Base-by-base conservation (phyloP, 2,329 filamentous ascomycete genomes). In the Aspergillaceae sp. region DNA sequence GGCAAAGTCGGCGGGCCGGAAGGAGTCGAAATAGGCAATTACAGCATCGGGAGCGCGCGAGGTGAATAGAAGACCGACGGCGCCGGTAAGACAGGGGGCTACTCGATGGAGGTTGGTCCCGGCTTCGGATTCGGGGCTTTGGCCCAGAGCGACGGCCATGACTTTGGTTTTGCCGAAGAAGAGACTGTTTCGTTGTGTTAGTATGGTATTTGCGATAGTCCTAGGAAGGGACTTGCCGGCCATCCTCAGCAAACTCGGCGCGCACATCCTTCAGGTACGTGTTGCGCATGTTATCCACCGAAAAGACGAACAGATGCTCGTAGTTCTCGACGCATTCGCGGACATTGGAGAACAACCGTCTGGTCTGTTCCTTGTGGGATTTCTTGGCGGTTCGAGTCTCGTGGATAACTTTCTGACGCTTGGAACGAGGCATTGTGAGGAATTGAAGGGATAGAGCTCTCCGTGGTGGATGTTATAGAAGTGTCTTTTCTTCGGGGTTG, bases 111-210 rank as follows among this genome's bases (percentile, higher is more conserved):
- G 80, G 64, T 87, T 87, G 40, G 86, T 80, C 56, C 87, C 86
- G 69, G 86, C 79, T 71, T 90, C 87, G 60, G 87, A 85, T 62
- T 86, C 84, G 56, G 82, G 77, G 45, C 76, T 83, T 54, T 79
- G 79, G 63, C 92, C 92, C 28, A 98, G 84, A 47, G 92, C 90
- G 72, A 92, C 91, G 59, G 87, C 83, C 89, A 97, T 97, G 68
- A 98, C 90, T 74, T 97, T 97, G 49, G 91, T 97, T 76, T 97
- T 98, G 73, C 91, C 92, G 71, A 96, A 97, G 81, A 97, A 97
- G 66, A 98, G 75, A 59, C 90, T 92, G 59, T 19, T 19, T 19
- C 19, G 27, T 41, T 29, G 7, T 45, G 30, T 27, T 19, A 38
- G 40, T 32, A 29, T 40, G 36, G 33, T 46, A 19, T 19, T 19